Base-by-base conservation (phyloP, 805 yeast genomes). In the Candida argentea region DNA sequence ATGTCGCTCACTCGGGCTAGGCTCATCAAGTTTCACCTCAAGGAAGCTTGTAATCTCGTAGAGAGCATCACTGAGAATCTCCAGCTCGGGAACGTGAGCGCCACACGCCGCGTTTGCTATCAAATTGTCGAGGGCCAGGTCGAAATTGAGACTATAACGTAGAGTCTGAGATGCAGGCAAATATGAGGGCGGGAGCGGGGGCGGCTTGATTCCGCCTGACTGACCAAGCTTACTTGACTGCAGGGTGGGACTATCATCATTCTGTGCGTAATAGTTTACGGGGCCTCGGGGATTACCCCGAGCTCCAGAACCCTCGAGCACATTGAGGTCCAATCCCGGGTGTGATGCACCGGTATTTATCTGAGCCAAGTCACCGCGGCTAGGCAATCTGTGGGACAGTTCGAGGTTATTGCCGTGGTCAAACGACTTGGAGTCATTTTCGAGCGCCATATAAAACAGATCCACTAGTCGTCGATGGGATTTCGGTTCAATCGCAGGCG, bases 391-490 rank as follows among this genome's bases (percentile, higher is more conserved):
- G 20, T 7, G 20, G 9, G 20, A 8, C 10, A 10, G 10, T 8
- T 26, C 23, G 16, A 22, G 14, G 4, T 15, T 11, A 13, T 22
- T 25, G 11, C 22, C 22, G 10, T 14, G 25, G 21, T 18, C 16
- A n/a, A 22, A 16, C 26, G 14, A 16, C n/a, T 27, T 11, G 10
- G 25, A 14, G 10, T 34, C 19, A 13, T 52, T 58, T 24, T 40
- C 40, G 21, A 38, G 19, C 24, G 52, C 26, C 25, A 38, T 52
- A 40, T 55, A 57, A 38, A 61, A 61, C 38, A 60, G 66, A 32
- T 59, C 64, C 27, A 59, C 66, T 30, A 61, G 40, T 19, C 61
- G 42, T 35, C n/a, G n/a, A n/a, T n/a, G n/a, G n/a, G n/a, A n/a
- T n/a, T 57, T 57, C 23, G 44, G 43, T 28, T 50, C 56, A 17